A percentile compares a stretch with the other conserved stretches of the same genome.
These are phyloP conservation scores for Pichia sp. DNA, from an alignment of 1,139 yeast genomes.

Conservation along the genomic window DNA sequence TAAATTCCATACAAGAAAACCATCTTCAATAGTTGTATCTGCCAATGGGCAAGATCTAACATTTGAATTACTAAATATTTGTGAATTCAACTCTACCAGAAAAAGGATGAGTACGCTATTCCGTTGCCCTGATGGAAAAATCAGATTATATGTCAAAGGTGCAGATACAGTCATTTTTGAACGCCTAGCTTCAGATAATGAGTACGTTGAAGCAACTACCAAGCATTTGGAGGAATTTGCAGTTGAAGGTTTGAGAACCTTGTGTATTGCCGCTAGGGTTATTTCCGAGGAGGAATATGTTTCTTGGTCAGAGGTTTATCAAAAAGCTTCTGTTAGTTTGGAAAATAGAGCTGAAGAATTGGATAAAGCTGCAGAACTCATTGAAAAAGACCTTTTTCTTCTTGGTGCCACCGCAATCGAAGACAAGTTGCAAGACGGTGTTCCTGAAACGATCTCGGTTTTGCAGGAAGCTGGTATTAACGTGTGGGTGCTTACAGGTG, in stretches of 20 bases:
- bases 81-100: slow-evolving; percentile 96
- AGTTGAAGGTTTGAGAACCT: slow-evolving; percentile 88
- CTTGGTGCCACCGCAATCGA: slow-evolving; percentile 98
- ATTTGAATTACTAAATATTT: slow-evolving; percentile 79
- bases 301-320: slow-evolving; percentile 56
- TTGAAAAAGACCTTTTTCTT: slow-evolving; percentile 73
- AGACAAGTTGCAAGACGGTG: slow-evolving; percentile 96
- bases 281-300: slow-evolving; percentile 74
- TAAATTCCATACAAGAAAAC: slow-evolving; percentile 78
- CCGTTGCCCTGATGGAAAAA: slow-evolving; percentile 90
- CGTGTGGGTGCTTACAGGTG: slow-evolving; percentile 97
- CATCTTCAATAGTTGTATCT: slow-evolving; percentile 71
- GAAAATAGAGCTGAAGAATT: slow-evolving; percentile 68
- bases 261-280: slow-evolving; percentile 85
- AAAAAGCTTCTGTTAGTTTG: slow-evolving; percentile 78
- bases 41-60: slow-evolving; percentile 45
- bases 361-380: slow-evolving; percentile 79
- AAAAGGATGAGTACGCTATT: slow-evolving; percentile 96
- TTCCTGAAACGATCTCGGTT: slow-evolving; percentile 93
- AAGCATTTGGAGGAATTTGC: slow-evolving; percentile 95
- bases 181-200: slow-evolving; percentile 70
- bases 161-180: slow-evolving; percentile 96
- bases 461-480: slow-evolving; percentile 95
- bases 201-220: slow-evolving; percentile 75
- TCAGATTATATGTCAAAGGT: slow-evolving; percentile 89